phyloP scores from a whole-genome alignment of 2,329 filamentous ascomycete species.

The Emmonsia crescens region DNA sequence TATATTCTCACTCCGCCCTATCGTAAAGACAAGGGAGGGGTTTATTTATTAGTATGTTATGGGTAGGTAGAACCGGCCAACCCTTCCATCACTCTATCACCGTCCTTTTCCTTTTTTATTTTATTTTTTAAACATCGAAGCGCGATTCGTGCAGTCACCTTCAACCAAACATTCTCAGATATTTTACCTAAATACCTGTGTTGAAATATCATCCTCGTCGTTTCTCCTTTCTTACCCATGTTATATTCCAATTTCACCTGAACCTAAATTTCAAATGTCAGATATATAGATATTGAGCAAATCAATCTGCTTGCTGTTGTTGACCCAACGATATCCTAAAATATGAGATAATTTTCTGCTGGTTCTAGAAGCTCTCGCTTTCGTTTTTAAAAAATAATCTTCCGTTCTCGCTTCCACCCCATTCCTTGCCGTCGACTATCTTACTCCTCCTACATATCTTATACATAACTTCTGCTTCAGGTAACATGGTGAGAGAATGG shows the following conservation, averaged over 20 bases:
- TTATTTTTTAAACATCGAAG: too few relatives aligned
- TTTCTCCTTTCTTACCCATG: neutral
- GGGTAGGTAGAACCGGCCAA: neutral
- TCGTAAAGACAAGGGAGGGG: neutral
- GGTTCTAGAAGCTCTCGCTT: neutral
- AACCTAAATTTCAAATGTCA: neutral
- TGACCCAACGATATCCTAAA: too few relatives aligned
- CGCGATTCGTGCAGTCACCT: too few relatives aligned
- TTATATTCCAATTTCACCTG: neutral
- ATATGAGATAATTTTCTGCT: neutral
- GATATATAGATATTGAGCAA: neutral
- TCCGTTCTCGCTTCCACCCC: neutral
- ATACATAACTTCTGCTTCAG: neutral
- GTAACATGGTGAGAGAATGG: neutral
- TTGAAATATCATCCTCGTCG: neutral
- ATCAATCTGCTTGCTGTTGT: too few relatives aligned
- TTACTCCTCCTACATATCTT: neutral
- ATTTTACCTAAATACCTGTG: too few relatives aligned
- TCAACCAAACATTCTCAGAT: too few relatives aligned
- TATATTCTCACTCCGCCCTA: neutral
- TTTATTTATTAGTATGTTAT: neutral
- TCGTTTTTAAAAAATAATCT: too few relatives aligned
- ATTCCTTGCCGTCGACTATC: neutral
- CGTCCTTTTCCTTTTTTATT: too few relatives aligned
- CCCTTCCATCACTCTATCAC: neutral